Conservation (phyloP, 2,329 filamentous ascomycete genomes). For the Proliferodiscus dingleyae region DNA sequence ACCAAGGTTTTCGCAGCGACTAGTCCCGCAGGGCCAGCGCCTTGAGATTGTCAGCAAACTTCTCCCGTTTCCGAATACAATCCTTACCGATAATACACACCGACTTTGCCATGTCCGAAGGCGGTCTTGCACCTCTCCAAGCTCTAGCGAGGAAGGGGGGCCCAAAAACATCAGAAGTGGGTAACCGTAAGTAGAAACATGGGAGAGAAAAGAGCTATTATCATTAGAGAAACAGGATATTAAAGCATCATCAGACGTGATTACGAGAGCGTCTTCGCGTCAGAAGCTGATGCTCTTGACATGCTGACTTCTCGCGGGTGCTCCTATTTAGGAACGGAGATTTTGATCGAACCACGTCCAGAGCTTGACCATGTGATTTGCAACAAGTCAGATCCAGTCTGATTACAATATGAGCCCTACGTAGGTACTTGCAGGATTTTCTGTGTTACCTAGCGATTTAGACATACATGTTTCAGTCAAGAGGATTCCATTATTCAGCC, state of each 20-base stretch:
- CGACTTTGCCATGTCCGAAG: constrained; percentile 11
- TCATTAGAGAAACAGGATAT: not conserved
- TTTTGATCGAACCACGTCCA: not conserved
- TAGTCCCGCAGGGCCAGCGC: constrained; percentile 64
- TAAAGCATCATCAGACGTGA: not conserved
- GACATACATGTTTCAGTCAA: too few relatives aligned
- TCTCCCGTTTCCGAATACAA: too few relatives aligned
- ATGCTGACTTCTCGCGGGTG: not conserved
- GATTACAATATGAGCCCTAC: too few relatives aligned
- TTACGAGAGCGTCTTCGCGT: not conserved
- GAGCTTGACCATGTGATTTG: not conserved
- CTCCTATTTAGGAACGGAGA: not conserved
- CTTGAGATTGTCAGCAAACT: constrained; percentile 38
- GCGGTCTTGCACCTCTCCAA: not conserved
- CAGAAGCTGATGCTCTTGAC: not conserved
- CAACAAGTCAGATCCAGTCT: too few relatives aligned
- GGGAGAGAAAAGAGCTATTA: not conserved
- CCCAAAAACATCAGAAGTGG: not conserved
- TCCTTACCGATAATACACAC: constrained; percentile 27
- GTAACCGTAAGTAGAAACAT: not conserved
- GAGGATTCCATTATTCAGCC: too few relatives aligned
- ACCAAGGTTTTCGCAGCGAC: constrained; percentile 70
- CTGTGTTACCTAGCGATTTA: too few relatives aligned
- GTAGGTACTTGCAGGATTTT: too few relatives aligned
- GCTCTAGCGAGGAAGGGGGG: not conserved